Conservation (phyloP, 1,284 basidiomycete species). For the Ceratobasidium papillatum region DNA sequence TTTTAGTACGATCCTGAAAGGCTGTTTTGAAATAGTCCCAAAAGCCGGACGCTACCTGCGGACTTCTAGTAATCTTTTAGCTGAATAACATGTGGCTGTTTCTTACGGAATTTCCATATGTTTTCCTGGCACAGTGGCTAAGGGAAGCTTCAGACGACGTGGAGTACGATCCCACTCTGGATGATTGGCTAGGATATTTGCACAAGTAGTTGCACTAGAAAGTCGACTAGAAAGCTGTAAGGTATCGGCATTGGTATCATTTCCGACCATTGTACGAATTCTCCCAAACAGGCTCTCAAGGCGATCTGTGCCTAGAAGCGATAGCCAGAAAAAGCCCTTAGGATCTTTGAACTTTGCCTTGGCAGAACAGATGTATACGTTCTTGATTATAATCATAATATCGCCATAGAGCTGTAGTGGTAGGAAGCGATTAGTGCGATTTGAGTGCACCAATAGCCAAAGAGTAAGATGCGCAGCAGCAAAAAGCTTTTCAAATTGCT, state of each 20-base stretch:
- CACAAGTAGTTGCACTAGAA: conserved; percentile 50
- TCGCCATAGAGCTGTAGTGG: conserved; percentile 34
- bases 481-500: conserved; percentile 28
- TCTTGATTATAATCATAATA: conserved; percentile 37
- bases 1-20: too few relatives aligned
- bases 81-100: too few relatives aligned
- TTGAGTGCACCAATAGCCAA: neutral
- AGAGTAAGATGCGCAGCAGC: conserved; percentile 18
- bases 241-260: conserved; percentile 52
- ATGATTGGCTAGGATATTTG: conserved; percentile 52
- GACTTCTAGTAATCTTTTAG: too few relatives aligned
- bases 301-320: conserved; percentile 36
- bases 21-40: too few relatives aligned
- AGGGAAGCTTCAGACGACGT: conserved; percentile 48
- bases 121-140: too few relatives aligned
- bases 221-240: conserved; percentile 50
- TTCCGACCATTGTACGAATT: conserved; percentile 49
- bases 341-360: conserved; percentile 35
- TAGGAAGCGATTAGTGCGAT: conserved; percentile 1
- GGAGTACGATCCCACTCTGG: conserved; percentile 54
- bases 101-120: too few relatives aligned
- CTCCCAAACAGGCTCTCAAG: conserved; percentile 49
- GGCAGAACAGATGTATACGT: conserved; percentile 38
- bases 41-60: too few relatives aligned
- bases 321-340: conserved; percentile 8